Evolutionary conservation across 2,329 filamentous ascomycete species (phyloP), one percentile per base, ranked within the genome.

Genomic region (Alternaria sp.): DNA sequence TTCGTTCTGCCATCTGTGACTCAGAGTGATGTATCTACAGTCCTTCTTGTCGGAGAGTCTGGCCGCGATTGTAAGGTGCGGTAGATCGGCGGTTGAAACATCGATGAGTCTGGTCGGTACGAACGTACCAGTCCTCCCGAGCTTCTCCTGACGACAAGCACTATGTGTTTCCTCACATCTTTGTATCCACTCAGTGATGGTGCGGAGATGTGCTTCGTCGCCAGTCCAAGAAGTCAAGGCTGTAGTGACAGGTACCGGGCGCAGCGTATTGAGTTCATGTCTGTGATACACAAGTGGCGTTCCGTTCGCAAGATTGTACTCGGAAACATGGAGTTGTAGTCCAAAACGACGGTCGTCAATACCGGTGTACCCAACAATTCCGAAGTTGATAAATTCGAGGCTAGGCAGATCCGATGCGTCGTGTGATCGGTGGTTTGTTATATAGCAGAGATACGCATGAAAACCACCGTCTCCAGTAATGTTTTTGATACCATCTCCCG

Each of bases 241-340:
- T 36, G 32, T n/a, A 7, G 13, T 36, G 32, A 36, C 32, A n/a
- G 13, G 32, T 36, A 36, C 32, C 15, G 32, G 32, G 1, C 0
- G 32, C 32, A 0, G 32, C 32, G 0, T 1, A 3, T 1, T 32
- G 30, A 0, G 1, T 32, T 4, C 6, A 15, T 2, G 1, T 32
- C 30, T 32, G 12, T 2, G 3, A 15, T 4, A 32, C 30, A 32
- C 30, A 6, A 32, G 15, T 32, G 30, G 30, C 30, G 4, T 5
- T 4, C 30, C 30, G 1, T 36, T 2, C 30, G 0, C 2, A 36
- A 36, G 13, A 15, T 4, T 36, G 1, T 36, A 36, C 12, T 32
- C 30, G 3, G 6, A 3, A 13, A 32, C 6, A 0, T 1, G 1
- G 30, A 32, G 25, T 9, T 30, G 28, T 13, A 30, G 12, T 30